These are phyloP conservation scores for Cryptomeria japonica DNA, from an alignment of 75 land plant species.

Conservation along the genomic window DNA sequence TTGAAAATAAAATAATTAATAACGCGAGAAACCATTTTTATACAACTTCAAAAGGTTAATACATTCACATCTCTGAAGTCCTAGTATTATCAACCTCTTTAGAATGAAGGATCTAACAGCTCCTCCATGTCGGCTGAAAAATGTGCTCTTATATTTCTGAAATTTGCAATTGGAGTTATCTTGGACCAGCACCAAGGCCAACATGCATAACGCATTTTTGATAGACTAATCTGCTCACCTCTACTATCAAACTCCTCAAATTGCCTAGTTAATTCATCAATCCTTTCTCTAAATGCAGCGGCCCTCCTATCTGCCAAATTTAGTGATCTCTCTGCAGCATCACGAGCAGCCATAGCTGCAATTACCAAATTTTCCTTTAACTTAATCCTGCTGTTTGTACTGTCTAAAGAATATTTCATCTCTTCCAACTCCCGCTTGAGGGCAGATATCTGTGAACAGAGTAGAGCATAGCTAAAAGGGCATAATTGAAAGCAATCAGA, in stretches of 20 bases:
- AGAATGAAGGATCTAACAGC: slow-evolving; percentile 31
- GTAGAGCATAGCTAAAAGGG: neutral
- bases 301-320: slow-evolving; percentile 76
- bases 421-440: slow-evolving; percentile 48
- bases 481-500: neutral
- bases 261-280: slow-evolving; percentile 76
- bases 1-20: neutral
- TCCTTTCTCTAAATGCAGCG: slow-evolving; percentile 46
- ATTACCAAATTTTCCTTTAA: slow-evolving; percentile 80
- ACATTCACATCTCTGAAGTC: neutral
- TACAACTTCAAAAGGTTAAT: slow-evolving; percentile 2
- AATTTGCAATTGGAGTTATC: slow-evolving; percentile 4
- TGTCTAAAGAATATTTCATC: slow-evolving; percentile 40
- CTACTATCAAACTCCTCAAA: slow-evolving; percentile 60
- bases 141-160: slow-evolving; percentile 1
- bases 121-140: slow-evolving; percentile 45
- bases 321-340: slow-evolving; percentile 79
- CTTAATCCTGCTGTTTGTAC: slow-evolving; percentile 59
- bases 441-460: slow-evolving; percentile 19
- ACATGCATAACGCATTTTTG: slow-evolving; percentile 48
- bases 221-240: slow-evolving; percentile 23
- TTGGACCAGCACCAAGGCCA: slow-evolving; percentile 69
- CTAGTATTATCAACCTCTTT: neutral
- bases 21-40: neutral
- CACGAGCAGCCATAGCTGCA: slow-evolving; percentile 83